A percentile compares a stretch with the other conserved stretches of the same genome.
Evolutionary conservation across 257 asterid genomes (phyloP).

Genomic region (Solanum sparsipilum): DNA sequence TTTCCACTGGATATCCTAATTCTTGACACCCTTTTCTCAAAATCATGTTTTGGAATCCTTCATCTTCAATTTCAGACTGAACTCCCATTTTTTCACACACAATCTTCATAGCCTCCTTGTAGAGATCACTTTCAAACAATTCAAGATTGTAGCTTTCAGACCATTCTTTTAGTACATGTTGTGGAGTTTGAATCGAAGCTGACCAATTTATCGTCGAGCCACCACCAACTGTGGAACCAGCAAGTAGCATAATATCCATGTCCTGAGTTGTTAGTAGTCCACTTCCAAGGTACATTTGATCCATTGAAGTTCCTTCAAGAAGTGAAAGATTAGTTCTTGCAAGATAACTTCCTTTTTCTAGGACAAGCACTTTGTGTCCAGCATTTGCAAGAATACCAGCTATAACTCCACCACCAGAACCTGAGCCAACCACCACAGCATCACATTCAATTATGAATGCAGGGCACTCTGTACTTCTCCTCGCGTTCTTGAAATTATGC

Average conservation of each 20-base stretch:
- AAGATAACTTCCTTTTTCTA: slow-evolving; percentile 66
- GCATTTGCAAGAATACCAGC: slow-evolving; percentile 83
- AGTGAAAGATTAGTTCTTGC: slow-evolving; percentile 47
- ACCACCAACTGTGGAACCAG: slow-evolving; percentile 87
- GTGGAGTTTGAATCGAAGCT: slow-evolving; percentile 66
- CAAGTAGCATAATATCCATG: slow-evolving; percentile 51
- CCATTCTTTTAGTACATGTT: slow-evolving; percentile 64
- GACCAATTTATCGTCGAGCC: slow-evolving; percentile 88
- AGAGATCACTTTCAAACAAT: slow-evolving; percentile 24
- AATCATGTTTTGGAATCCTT: slow-evolving; percentile 61
- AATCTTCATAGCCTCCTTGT: slow-evolving; percentile 32
- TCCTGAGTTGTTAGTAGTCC: slow-evolving; percentile 38
- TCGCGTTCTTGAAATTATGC: background rate
- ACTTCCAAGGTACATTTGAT: slow-evolving; percentile 61
- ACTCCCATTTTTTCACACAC: slow-evolving; percentile 58
- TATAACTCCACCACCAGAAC: slow-evolving; percentile 86
- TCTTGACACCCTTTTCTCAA: slow-evolving; percentile 71
- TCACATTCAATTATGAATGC: slow-evolving; percentile 54
- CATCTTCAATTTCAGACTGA: slow-evolving; percentile 27
- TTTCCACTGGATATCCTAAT: slow-evolving; percentile 45
- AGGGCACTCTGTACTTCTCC: slow-evolving; percentile 8
- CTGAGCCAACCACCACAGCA: slow-evolving; percentile 79
- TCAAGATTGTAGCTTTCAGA: slow-evolving; percentile 22
- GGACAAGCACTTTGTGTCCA: slow-evolving; percentile 63
- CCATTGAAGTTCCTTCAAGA: slow-evolving; percentile 64